Evolutionary conservation across 208 protist genomes (phyloP), one percentile per base, ranked within the genome.

Genomic region (Trypanosoma vivax): DNA sequence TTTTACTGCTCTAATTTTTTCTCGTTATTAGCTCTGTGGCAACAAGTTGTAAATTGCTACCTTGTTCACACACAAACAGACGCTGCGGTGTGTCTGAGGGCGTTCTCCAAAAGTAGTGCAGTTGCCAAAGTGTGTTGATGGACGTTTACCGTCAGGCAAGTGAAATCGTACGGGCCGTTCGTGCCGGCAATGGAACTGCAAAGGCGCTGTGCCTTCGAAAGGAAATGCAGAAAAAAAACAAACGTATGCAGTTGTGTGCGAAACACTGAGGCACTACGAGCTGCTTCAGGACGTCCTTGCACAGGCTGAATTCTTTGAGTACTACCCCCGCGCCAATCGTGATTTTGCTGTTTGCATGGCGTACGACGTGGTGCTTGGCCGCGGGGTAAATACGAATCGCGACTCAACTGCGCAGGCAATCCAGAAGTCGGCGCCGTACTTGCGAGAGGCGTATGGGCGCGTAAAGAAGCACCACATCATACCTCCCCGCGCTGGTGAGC

Each of bases 161-260:
- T 21, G 76, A 90, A 3, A 85, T 94, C 37, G 60, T 96, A 19
- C 51, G 62, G 9, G 71, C 79, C 7, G 81, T 90, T 16, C 77
- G 81, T 23, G 72, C 71, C 13, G 82, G 80, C 45, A 76, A 79
- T 14, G 90, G 86, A 23, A 91, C 85, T 4, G 79, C 83, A 1
- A 96, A 94, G 73, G 80, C 79, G 11, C 73, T 96, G n/a, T 94
- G 84, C 30, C 70, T 96, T 3, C 70, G 82, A n/a, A 94, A 91
- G 67, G 84, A 94, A 27, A 82, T 96, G 73, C 87, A 96, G 42
- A 96, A 94, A 64, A 96, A 96, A 63, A 84, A 51, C 83, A 92
- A 50, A 96, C 90, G 0, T 96, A 94, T 62, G 90, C 90, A n/a
- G 79, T 96, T 0, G 86, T 92, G 2, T 92, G 83, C 50, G 86